A percentile compares a stretch with the other conserved stretches of the same genome.
phyloP scores from a whole-genome alignment of 2,329 filamentous ascomycete species.

The Cyphellophora attinorum region DNA sequence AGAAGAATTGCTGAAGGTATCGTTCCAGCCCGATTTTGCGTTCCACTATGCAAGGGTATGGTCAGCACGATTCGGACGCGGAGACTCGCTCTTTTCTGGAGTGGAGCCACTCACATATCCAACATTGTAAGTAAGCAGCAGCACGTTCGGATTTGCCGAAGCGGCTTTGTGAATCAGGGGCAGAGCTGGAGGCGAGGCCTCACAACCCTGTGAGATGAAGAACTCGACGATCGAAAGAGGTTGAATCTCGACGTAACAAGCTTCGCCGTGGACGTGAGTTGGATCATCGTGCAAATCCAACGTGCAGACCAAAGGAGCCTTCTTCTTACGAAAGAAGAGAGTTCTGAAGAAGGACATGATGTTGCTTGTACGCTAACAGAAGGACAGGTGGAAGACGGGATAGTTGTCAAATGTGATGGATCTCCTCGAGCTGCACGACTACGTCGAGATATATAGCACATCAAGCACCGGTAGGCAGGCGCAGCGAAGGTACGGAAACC shows the following conservation, averaged over 20 bases:
- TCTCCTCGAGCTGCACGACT: too few species aligned
- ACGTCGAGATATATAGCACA: too few species aligned
- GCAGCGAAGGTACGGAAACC: too few species aligned
- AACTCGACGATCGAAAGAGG: conserved; percentile 14
- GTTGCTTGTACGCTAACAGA: too few species aligned
- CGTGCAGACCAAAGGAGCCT: conserved; percentile 10
- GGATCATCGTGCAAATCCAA: conserved; percentile 8
- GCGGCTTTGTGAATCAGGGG: conserved; percentile 11
- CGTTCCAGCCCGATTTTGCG: conserved; percentile 10
- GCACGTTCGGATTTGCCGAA: conserved; percentile 10
- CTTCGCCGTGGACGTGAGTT: conserved; percentile 11
- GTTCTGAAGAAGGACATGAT: conserved; percentile 10
- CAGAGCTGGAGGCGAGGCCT: conserved; percentile 12
- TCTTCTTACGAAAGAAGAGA: conserved; percentile 11
- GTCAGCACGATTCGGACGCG: too few species aligned
- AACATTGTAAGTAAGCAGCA: conserved; percentile 15
- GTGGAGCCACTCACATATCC: conserved; percentile 7
- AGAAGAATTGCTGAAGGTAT: conserved; percentile 11
- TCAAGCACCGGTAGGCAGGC: too few species aligned
- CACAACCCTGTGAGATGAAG: conserved; percentile 14
- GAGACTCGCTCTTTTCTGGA: too few species aligned
- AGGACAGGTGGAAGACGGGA: too few species aligned
- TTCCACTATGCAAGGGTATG: too few species aligned
- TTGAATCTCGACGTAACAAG: conserved; percentile 14
- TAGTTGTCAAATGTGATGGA: too few species aligned